phyloP scores from a whole-genome alignment of 139 green algal genomes.

The Raphidocelis subcapitata region DNA sequence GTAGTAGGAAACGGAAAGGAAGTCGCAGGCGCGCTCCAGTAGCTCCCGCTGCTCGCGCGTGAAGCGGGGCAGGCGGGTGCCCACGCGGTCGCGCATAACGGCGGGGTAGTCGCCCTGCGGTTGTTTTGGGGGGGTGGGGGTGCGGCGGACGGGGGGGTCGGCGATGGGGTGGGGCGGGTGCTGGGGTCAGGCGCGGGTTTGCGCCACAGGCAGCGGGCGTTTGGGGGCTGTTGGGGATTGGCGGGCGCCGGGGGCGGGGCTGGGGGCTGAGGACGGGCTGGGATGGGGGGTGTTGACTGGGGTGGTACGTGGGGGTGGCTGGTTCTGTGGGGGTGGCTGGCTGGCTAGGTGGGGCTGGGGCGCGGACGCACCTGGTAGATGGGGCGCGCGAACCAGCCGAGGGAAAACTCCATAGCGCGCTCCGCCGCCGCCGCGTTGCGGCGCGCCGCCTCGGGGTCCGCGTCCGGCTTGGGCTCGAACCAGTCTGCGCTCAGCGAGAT shows the following conservation, averaged over 20 bases:
- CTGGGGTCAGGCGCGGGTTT: no score
- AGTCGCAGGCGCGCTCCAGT: slow-evolving; percentile 35
- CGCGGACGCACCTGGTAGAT: slow-evolving; percentile 36
- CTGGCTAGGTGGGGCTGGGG: no score
- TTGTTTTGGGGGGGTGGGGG: no score
- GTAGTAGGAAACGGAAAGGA: slow-evolving; percentile 57
- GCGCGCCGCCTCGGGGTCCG: slow-evolving; percentile 11
- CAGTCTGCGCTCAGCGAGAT: slow-evolving; percentile 46
- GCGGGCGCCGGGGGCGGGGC: no score
- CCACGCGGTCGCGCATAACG: slow-evolving; percentile 36
- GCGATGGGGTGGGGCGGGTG: no score
- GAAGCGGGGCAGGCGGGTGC: slow-evolving; percentile 44
- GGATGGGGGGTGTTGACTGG: no score
- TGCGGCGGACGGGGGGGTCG: no score
- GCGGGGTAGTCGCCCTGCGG: slow-evolving; percentile 42
- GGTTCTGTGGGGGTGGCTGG: no score
- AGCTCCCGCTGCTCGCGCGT: slow-evolving; percentile 26
- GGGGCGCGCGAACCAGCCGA: slow-evolving; percentile 51
- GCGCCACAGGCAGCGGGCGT: no score
- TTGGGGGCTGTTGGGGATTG: no score
- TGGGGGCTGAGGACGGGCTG: no score
- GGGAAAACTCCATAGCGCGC: slow-evolving; percentile 35
- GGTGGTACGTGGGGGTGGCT: no score
- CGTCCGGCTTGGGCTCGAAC: slow-evolving; percentile 37
- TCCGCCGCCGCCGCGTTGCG: slow-evolving; percentile 41